Base-by-base conservation (phyloP, 345 rosid species). In the Populus nigra region DNA sequence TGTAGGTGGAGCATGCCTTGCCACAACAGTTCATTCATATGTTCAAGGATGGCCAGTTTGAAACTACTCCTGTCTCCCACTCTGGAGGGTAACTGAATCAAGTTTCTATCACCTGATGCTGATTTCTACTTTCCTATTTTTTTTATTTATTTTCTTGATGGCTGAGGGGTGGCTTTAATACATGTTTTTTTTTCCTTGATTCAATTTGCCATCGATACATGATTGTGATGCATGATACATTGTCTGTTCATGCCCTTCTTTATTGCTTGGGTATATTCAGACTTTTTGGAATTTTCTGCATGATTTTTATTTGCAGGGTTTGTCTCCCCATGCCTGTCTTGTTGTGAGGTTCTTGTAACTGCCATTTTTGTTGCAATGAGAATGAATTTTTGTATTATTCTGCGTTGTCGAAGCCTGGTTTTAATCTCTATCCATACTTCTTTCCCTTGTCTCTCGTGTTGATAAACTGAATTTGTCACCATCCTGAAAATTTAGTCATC, bases 41-140 rank as follows among this genome's bases (percentile, higher is more conserved):
- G 79, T 91, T 85, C 49, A 86, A 86, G 72, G 89, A 91, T 77
- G 94, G 97, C 53, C 91, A 84, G 77, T 89, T 96, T 15, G 90
- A 87, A 83, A 96, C 98, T 29, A 88, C 89, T 68, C 97, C 99
- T 11, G 93, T 96, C 76, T 91, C 99, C 16, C 99, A 96, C 84
- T 96, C 99, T 67, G 99, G 98, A 67, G 99, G 92, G 69, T 96
- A 87, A 89, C 57, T 22, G 9, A 4, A 27, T 17, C 16, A 3
- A 36, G 13, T 33, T 73, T 50, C 47, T 53, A 31, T 45, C 78
- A 62, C 18, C n/a, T 39, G 33, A 83, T 36, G 68, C 77, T 72
- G 80, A 76, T 74, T 78, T 45, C 72, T 25, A 7, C 47, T 71
- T 49, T 33, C 29, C 31, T 38, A n/a, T 49, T 35, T 75, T 79